Evolutionary conservation across 352 stramenopile species (phyloP), one percentile per base, ranked within the genome.

Genomic region (Lagenidium sp.): DNA sequence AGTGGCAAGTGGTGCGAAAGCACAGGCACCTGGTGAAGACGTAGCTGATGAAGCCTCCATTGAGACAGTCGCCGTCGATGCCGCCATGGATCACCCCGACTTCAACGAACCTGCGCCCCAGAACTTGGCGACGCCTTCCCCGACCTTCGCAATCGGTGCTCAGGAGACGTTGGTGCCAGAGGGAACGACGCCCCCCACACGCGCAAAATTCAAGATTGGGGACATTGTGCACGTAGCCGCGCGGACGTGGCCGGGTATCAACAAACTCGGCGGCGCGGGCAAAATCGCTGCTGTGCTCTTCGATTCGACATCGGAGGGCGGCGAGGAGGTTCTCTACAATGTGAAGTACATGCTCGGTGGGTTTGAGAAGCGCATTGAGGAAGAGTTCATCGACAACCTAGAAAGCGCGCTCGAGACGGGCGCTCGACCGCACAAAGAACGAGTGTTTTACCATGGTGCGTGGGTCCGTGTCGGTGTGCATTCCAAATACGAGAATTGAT

Each of bases 181-280:
- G n/a, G n/a, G n/a, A n/a, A n/a, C n/a, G n/a, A n/a, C n/a, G n/a
- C n/a, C n/a, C n/a, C n/a, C n/a, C n/a, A n/a, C n/a, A n/a, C 53
- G 42, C 4, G 24, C 44, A 16, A 44, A 41, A 21, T 61, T 61
- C 28, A 53, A 45, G 22, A 39, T 61, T 5, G 53, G 53, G 4
- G 53, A 61, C 20, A 56, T 56, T 40, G 53, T 61, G 6, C 46
- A 61, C 26, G 47, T 61, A 5, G 53, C 46, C 0, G 44, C 53
- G 11, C 75, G 82, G 0, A 94, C 82, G 21, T 92, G 82, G 82
- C 82, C 82, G 4, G 79, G 82, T 0, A 94, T 94, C 47, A 94
- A 94, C 47, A 94, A 94, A 39, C 66, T 63, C 12, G 82, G 82
- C 40, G 82, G 82, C 13, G 60, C 78, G 0, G 82, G 74, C 3